Conservation (phyloP, 2,329 filamentous ascomycete species). For the Amylocarpus encephaloides region DNA sequence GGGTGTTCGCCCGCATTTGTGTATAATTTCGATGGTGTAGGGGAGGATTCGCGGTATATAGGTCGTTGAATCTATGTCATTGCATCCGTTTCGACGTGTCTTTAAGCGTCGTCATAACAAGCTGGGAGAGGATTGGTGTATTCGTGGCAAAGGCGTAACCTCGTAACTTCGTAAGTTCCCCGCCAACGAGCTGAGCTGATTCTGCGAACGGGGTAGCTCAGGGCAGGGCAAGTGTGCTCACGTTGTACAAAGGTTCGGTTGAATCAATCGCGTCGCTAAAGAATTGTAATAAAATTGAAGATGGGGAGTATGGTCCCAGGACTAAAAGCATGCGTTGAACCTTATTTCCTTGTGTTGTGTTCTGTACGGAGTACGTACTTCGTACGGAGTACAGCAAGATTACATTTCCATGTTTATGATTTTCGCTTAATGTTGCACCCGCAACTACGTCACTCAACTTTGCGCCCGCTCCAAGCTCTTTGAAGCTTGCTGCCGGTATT, state of each 20-base stretch:
- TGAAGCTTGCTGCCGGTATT: neutral
- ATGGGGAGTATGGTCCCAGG: too few species aligned
- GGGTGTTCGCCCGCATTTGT: constrained; percentile 20
- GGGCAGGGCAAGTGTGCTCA: neutral
- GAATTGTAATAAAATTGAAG: too few species aligned
- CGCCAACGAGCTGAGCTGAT: constrained; percentile 6
- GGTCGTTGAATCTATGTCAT: neutral
- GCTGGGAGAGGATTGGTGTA: neutral
- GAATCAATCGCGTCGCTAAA: too few species aligned
- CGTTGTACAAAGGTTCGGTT: too few species aligned
- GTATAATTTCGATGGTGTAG: constrained; percentile 3
- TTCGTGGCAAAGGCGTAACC: constrained; percentile 1
- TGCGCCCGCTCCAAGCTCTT: too few species aligned
- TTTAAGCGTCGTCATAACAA: neutral
- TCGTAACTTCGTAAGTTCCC: constrained; percentile 12
- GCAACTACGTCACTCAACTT: too few species aligned
- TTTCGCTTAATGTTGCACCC: too few species aligned
- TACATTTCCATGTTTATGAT: too few species aligned
- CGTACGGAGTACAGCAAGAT: too few species aligned
- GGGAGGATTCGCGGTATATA: neutral
- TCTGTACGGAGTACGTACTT: too few species aligned
- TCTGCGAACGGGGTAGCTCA: neutral
- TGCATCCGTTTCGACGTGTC: neutral
- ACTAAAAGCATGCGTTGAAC: too few species aligned
- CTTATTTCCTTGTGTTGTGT: too few species aligned